A percentile compares a stretch with the other conserved stretches of the same genome.
phyloP scores from a whole-genome alignment of 805 yeast genomes.

The Saccharomycopsis amapae region DNA sequence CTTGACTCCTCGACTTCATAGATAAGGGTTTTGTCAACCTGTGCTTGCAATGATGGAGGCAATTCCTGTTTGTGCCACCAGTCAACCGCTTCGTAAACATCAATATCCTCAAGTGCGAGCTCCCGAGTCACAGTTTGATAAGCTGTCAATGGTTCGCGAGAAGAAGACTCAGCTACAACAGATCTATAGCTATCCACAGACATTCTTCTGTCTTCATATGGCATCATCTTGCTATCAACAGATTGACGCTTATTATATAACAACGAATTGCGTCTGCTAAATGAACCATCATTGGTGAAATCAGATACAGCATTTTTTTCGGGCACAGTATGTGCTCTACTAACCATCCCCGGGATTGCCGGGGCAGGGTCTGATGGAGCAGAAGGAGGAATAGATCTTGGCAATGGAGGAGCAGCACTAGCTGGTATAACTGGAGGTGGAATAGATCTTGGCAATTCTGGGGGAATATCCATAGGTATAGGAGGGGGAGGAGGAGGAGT shows the following conservation, averaged over 20 bases:
- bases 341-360: neutral
- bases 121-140: slow-evolving; percentile 9
- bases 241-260: slow-evolving; percentile 5
- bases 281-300: too few relatives aligned
- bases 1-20: slow-evolving; percentile 40
- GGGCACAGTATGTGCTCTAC: too few relatives aligned
- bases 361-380: neutral
- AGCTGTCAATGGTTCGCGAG: slow-evolving; percentile 8
- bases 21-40: slow-evolving; percentile 40
- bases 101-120: slow-evolving; percentile 17
- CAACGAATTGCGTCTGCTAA: too few relatives aligned
- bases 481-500: slow-evolving; percentile 21
- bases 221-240: too few relatives aligned
- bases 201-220: too few relatives aligned
- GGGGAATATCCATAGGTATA: slow-evolving; percentile 16
- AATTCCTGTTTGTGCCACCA: slow-evolving; percentile 68
- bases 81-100: slow-evolving; percentile 30
- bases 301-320: too few relatives aligned
- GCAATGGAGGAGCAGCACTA: slow-evolving; percentile 22
- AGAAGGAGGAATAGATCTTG: neutral
- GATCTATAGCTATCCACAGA: slow-evolving; percentile 11
- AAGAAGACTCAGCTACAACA: slow-evolving; percentile 20
- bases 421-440: slow-evolving; percentile 23
- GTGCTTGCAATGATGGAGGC: slow-evolving; percentile 44
- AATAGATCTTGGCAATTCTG: slow-evolving; percentile 14